Base-by-base conservation (phyloP, 805 yeast species). In the Ogataea paradorogensis region DNA sequence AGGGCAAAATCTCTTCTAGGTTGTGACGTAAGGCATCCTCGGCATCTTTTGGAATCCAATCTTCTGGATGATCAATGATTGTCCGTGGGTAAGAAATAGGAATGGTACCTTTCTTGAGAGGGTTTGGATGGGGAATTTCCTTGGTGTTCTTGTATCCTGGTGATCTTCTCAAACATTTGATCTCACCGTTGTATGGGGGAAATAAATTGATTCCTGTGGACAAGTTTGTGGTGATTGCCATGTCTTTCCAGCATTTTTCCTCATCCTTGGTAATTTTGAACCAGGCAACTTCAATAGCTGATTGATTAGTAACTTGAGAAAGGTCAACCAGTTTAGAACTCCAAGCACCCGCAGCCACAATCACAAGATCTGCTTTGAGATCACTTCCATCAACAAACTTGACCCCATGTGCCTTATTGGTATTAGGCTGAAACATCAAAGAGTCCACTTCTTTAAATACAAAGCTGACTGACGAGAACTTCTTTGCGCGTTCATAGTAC, bases 301-400 rank as follows among this genome's bases (percentile, higher is more conserved):
- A 31, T 3, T 47, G 38, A 9, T 36, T 33, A 20, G 47, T 38
- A 15, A 53, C 24, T 5, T 42, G 45, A 25, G 52, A 43, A 11
- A 53, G 29, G 26, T 53, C 42, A 11, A 55, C 56, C 10, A 55
- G 36, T 22, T 52, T 52, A 24, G 48, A 45, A 35, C 57, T 55
- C 58, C 59, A 55, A 4, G 59, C 56, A 15, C 59, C 59, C 4
- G 57, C 57, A 13, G 58, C 54, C 9, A 53, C 50, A 29, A 55
- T 39, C 9, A 53, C 55, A 21, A 53, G 24, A 14, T 52, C 54
- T 2, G 52, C 33, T 5, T 13, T 11, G 9, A 32, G 7, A 10
- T 14, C 7, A 1, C 35, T n/a, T 5, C 53, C 53, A 32, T 52
- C 50, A 3, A 28, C 35, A 15, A 55, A 38, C 9, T 20, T 9